Percentiles rank a stretch among this genome's conserved stretches.
Evolutionary conservation across 2,329 filamentous ascomycete species (phyloP).

Genomic region (Nemania sp.): DNA sequence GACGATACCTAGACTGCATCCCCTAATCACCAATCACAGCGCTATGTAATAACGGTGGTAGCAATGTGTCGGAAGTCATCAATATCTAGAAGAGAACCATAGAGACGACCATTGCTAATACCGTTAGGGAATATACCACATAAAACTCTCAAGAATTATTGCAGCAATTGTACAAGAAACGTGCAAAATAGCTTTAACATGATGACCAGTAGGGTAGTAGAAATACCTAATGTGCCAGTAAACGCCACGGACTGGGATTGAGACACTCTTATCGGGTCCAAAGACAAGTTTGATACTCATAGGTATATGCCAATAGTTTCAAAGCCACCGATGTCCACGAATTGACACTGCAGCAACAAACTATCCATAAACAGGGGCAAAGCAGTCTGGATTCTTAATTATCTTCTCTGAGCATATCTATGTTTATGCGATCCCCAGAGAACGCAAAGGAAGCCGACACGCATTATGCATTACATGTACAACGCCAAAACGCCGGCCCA

Average conservation of each 20-base stretch:
- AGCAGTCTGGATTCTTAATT: background rate
- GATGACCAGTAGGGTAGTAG: no score
- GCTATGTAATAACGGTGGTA: no score
- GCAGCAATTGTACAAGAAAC: background rate
- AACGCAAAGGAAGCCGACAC: constrained; percentile 6
- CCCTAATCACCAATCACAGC: no score
- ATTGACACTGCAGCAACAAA: background rate
- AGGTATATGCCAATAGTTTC: background rate
- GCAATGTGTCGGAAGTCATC: no score
- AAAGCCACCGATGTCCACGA: background rate
- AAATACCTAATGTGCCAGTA: no score
- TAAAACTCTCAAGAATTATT: background rate
- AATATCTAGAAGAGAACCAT: no score
- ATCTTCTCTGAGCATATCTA: background rate
- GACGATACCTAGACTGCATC: background rate
- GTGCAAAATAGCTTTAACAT: no score
- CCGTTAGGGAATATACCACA: background rate
- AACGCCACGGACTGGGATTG: no score
- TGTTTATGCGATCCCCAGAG: background rate
- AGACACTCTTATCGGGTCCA: no score
- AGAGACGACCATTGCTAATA: background rate
- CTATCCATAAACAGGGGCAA: background rate
- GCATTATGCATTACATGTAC: constrained; percentile 22
- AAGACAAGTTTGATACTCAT: background rate
- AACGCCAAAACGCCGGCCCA: constrained; percentile 46